A percentile compares a stretch with the other conserved stretches of the same genome.
These are phyloP conservation scores for Amanita exitialis DNA, from an alignment of 768 basidiomycete genomes.

Conservation along the genomic window DNA sequence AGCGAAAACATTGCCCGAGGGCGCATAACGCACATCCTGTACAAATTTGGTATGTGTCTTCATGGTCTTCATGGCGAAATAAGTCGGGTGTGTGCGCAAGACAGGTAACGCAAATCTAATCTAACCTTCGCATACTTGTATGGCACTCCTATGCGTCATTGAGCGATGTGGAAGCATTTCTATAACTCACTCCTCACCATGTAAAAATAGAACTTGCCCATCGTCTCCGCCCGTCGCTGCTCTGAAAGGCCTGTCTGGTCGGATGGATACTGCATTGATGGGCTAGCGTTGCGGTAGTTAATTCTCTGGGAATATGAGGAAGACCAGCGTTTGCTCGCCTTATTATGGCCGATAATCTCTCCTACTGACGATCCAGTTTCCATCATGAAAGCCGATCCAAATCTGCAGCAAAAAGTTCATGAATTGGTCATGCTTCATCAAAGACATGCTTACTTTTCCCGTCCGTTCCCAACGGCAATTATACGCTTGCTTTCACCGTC, in stretches of 20 bases:
- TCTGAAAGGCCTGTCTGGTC: constrained; percentile 83
- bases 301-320: not conserved
- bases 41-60: constrained; percentile 88
- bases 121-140: constrained; percentile 82
- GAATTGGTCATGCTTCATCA: not conserved
- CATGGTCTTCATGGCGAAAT: constrained; percentile 43
- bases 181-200: constrained; percentile 33
- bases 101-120: not conserved
- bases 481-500: constrained; percentile 96
- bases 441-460: constrained; percentile 55
- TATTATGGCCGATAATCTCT: constrained; percentile 84
- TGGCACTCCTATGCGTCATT: constrained; percentile 46
- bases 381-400: constrained; percentile 76
- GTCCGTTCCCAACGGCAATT: constrained; percentile 87
- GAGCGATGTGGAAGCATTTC: not conserved
- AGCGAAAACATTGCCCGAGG: constrained; percentile 73
- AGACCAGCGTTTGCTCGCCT: constrained; percentile 33
- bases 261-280: constrained; percentile 83
- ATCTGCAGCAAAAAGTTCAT: constrained; percentile 32
- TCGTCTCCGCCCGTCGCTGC: constrained; percentile 89
- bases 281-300: constrained; percentile 29
- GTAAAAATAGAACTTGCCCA: constrained; percentile 69
- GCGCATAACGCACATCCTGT: constrained; percentile 79
- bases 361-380: constrained; percentile 81
- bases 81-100: not conserved